Evolutionary conservation across 1,139 yeast genomes (phyloP).

Genomic region (Blastobotrys petasosporus): DNA sequence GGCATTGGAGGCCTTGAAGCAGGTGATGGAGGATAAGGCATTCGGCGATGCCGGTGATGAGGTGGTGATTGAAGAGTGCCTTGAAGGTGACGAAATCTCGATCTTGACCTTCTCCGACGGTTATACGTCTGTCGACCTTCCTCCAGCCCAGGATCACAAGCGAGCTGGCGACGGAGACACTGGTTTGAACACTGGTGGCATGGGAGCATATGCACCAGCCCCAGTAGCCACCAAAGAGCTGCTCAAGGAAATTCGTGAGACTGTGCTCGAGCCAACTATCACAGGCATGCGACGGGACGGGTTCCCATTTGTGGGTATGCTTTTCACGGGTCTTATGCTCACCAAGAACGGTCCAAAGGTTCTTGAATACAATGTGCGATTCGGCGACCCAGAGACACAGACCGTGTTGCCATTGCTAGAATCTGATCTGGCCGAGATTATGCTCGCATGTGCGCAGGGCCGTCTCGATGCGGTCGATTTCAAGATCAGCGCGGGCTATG

Average conservation of each 20-base stretch:
- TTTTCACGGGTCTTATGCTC: slow-evolving; percentile 95
- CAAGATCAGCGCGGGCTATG: slow-evolving; percentile 53
- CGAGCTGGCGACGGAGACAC: slow-evolving; percentile 89
- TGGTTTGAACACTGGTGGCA: slow-evolving; percentile 97
- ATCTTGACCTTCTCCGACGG: slow-evolving; percentile 93
- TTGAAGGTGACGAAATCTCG: slow-evolving; percentile 95
- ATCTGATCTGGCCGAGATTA: slow-evolving; percentile 85
- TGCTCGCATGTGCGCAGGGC: slow-evolving; percentile 92
- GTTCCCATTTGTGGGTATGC: slow-evolving; percentile 89
- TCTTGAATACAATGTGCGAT: slow-evolving; percentile 93
- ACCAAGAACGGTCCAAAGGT: slow-evolving; percentile 84
- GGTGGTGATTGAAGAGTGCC: slow-evolving; percentile 90
- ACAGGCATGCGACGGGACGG: slow-evolving; percentile 97
- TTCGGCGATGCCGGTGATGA: slow-evolving; percentile 95
- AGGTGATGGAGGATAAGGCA: slow-evolving; percentile 82
- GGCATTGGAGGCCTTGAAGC: slow-evolving; percentile 76
- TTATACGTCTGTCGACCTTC: slow-evolving; percentile 81
- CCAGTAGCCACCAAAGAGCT: slow-evolving; percentile 77
- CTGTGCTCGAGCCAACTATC: slow-evolving; percentile 82
- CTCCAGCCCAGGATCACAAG: slow-evolving; percentile 98
- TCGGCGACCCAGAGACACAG: slow-evolving; percentile 99
- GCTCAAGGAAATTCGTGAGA: slow-evolving; percentile 60
- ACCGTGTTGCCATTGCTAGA: slow-evolving; percentile 87
- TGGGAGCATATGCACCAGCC: slow-evolving; percentile 99
- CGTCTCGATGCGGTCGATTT: slow-evolving; percentile 81